Conservation (phyloP, 169 alveolate species). For the Eimeria sp. region DNA sequence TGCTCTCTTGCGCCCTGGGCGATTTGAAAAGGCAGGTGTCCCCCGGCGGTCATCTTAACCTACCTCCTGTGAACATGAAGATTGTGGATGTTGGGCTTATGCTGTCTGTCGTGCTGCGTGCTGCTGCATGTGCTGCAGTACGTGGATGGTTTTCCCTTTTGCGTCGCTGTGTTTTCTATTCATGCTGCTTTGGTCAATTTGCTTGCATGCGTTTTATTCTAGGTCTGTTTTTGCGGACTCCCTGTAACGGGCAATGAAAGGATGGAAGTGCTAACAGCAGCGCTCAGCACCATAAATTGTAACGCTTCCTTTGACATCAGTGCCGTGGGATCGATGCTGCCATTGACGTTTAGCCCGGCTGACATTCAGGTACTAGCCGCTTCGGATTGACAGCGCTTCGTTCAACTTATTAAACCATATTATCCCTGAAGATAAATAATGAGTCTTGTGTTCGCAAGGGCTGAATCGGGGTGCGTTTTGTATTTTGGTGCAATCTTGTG, state of each 20-base stretch:
- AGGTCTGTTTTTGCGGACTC: slow-evolving; percentile 74
- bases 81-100: background rate
- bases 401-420: background rate
- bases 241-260: slow-evolving; percentile 31
- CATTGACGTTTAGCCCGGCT: slow-evolving; percentile 37
- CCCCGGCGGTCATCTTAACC: background rate
- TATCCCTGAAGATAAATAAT: background rate
- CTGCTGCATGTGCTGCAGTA: background rate
- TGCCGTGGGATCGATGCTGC: slow-evolving; percentile 2
- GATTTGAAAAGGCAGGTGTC: slow-evolving; percentile 80
- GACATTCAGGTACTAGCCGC: slow-evolving; percentile 55
- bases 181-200: no score
- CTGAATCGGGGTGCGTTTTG: background rate
- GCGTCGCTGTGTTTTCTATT: no score
- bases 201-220: background rate
- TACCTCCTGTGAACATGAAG: background rate
- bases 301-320: background rate
- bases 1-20: slow-evolving; percentile 99
- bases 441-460: background rate
- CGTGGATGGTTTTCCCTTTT: background rate
- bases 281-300: slow-evolving; percentile 15
- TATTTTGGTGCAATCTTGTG: background rate
- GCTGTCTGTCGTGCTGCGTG: background rate
- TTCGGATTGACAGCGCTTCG: background rate
- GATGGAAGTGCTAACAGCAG: slow-evolving; percentile 41